Evolutionary conservation across 306 rosid species (phyloP).

Genomic region (Geum urbanum): DNA sequence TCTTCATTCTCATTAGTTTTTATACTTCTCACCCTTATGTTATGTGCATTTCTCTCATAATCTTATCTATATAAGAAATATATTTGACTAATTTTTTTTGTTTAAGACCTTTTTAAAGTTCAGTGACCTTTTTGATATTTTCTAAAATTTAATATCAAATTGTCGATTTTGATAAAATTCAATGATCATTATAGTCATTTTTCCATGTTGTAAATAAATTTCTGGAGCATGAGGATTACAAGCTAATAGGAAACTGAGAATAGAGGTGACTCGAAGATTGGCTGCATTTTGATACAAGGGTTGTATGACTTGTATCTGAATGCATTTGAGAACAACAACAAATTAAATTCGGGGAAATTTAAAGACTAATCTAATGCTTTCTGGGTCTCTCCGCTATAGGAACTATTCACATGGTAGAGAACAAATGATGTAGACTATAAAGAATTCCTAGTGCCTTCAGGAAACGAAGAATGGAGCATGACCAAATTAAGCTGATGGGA

Average conservation of each 20-base stretch:
- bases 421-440: not conserved
- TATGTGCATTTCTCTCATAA: too few relatives aligned
- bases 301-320: not conserved
- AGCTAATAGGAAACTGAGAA: not conserved
- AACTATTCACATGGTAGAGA: not conserved
- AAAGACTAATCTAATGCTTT: not conserved
- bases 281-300: not conserved
- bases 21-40: too few relatives aligned
- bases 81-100: not conserved
- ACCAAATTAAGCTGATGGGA: not conserved
- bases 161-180: too few relatives aligned
- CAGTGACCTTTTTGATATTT: too few relatives aligned
- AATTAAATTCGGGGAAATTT: not conserved
- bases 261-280: not conserved
- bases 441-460: constrained; percentile 5
- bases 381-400: not conserved
- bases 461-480: not conserved
- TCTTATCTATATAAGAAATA: not conserved
- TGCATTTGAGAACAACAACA: not conserved
- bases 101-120: too few relatives aligned
- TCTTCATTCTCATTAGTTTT: too few relatives aligned
- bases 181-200: too few relatives aligned
- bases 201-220: too few relatives aligned
- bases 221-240: not conserved
- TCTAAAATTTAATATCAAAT: too few relatives aligned